Percentiles rank a stretch among this genome's conserved stretches.
Evolutionary conservation across 352 stramenopile genomes (phyloP).

Genomic region (Pythium angustatum): DNA sequence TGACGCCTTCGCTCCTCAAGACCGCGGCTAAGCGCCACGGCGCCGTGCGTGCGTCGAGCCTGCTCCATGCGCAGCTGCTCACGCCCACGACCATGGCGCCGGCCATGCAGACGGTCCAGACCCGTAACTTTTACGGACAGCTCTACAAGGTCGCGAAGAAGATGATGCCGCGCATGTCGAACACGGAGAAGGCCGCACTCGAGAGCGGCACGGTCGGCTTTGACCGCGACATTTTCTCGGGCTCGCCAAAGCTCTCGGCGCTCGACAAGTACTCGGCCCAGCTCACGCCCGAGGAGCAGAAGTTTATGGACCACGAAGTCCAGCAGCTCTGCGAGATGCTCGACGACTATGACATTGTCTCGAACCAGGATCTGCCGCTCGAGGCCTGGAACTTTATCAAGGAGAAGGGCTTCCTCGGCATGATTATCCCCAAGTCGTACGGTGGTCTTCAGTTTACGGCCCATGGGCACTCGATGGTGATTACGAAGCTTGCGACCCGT

Average conservation of each 20-base stretch:
- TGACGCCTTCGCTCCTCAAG: slow-evolving; percentile 44
- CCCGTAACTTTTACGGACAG: slow-evolving; percentile 84
- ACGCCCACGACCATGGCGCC: slow-evolving; percentile 36
- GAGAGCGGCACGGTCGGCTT: slow-evolving; percentile 96
- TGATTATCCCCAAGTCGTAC: slow-evolving; percentile 99
- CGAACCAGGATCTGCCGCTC: slow-evolving; percentile 90
- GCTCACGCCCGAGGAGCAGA: slow-evolving; percentile 91
- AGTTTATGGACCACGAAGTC: slow-evolving; percentile 96
- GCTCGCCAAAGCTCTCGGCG: slow-evolving; percentile 89
- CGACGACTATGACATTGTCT: slow-evolving; percentile 95
- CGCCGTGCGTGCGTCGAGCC: slow-evolving; percentile 14
- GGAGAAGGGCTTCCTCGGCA: slow-evolving; percentile 95
- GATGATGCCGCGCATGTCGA: slow-evolving; percentile 95
- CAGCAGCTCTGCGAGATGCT: slow-evolving; percentile 95
- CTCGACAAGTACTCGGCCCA: slow-evolving; percentile 95
- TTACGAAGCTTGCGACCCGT: slow-evolving; percentile 93
- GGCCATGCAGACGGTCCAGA: slow-evolving; percentile 58
- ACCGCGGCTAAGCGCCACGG: slow-evolving; percentile 40
- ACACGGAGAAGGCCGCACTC: slow-evolving; percentile 95
- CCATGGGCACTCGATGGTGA: slow-evolving; percentile 90
- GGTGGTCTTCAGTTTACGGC: slow-evolving; percentile 89
- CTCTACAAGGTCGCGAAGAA: slow-evolving; percentile 94
- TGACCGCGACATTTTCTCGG: slow-evolving; percentile 97
- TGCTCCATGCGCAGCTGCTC: slow-evolving; percentile 19
- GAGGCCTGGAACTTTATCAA: slow-evolving; percentile 97